Conservation (phyloP, 176 grass and related monocot species). For the Alopecurus myosuroides region DNA sequence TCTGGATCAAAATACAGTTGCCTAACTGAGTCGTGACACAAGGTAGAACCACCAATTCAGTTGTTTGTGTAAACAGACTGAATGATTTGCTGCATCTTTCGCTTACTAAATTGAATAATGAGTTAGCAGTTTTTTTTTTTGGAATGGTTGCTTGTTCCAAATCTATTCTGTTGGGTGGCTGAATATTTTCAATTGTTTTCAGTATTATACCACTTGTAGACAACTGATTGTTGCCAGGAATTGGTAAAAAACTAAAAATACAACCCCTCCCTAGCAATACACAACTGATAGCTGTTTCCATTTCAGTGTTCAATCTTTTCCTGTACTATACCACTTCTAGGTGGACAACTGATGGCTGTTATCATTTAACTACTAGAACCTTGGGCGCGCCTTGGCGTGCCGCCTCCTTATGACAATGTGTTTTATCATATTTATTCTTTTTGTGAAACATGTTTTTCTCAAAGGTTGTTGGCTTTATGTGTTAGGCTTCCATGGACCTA, state of each 20-base stretch:
- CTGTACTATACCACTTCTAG: too few relatives aligned
- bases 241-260: too few relatives aligned
- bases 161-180: neutral
- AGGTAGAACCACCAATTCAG: neutral
- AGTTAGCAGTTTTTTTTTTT: neutral
- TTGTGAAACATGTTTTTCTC: too few relatives aligned
- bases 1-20: neutral
- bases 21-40: neutral
- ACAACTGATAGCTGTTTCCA: neutral
- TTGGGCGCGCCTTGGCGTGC: too few relatives aligned
- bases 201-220: neutral
- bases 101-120: neutral
- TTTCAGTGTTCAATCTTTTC: too few relatives aligned
- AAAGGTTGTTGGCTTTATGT: too few relatives aligned
- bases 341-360: neutral
- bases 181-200: neutral
- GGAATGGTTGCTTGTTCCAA: neutral
- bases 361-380: neutral
- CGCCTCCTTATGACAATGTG: too few relatives aligned
- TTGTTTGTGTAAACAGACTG: neutral
- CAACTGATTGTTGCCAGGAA: neutral
- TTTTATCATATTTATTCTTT: too few relatives aligned
- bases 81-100: neutral
- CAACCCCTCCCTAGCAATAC: too few relatives aligned
- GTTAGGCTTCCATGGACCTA: too few relatives aligned